These are phyloP conservation scores for Synchytrium microbalum DNA, from an alignment of 371 early-diverging fungal genomes.

Conservation along the genomic window DNA sequence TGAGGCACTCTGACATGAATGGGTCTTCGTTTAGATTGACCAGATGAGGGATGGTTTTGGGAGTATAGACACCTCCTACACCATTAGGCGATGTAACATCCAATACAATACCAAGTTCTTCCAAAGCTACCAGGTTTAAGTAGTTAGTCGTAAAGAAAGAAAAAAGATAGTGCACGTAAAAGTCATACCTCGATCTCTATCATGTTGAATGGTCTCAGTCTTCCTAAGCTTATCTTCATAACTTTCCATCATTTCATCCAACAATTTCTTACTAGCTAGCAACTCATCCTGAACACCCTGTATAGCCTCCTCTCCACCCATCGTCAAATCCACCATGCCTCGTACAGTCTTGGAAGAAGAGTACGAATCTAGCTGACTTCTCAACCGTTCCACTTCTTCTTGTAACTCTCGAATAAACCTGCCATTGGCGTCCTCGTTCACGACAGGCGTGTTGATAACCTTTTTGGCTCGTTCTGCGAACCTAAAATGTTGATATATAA, in stretches of 20 bases:
- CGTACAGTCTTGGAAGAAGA: background rate
- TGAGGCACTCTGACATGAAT: constrained; percentile 71
- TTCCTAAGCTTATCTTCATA: constrained; percentile 75
- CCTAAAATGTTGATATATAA: too few relatives aligned
- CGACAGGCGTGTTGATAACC: constrained; percentile 84
- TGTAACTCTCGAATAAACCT: constrained; percentile 80
- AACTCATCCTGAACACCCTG: constrained; percentile 55
- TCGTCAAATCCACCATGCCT: background rate
- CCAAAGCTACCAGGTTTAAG: constrained; percentile 37
- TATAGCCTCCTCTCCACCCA: background rate
- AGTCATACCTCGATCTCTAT: too few relatives aligned
- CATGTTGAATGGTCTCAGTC: too few relatives aligned
- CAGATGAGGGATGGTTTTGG: constrained; percentile 76
- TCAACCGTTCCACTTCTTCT: constrained; percentile 68
- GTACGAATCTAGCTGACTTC: constrained; percentile 51
- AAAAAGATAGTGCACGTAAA: too few relatives aligned
- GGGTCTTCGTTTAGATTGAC: constrained; percentile 88
- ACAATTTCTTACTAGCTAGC: constrained; percentile 76
- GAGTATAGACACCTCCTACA: constrained; percentile 74
- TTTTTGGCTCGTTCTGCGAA: constrained; percentile 92
- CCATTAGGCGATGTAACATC: constrained; percentile 41
- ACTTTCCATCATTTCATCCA: constrained; percentile 60
- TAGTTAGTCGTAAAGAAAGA: too few relatives aligned
- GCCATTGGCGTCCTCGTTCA: constrained; percentile 86
- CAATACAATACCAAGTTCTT: constrained; percentile 72